phyloP scores from a whole-genome alignment of 2,329 filamentous ascomycete genomes.

The Leptographium flavum region DNA sequence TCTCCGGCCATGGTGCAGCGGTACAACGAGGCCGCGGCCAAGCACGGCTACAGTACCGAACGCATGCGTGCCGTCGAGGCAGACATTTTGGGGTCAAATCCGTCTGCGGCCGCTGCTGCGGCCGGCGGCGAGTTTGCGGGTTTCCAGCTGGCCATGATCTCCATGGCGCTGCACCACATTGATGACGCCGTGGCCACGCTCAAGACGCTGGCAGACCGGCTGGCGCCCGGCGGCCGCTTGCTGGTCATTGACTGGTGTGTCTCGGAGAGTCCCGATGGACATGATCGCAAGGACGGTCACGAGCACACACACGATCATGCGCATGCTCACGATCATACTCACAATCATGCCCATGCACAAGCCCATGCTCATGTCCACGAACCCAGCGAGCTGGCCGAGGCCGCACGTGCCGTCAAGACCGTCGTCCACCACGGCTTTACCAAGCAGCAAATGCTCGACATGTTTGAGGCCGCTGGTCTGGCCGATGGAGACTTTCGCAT shows the following conservation, averaged over 20 bases:
- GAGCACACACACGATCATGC: too few relatives aligned
- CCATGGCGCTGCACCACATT: slow-evolving; percentile 13
- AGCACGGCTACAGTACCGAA: slow-evolving; percentile 2
- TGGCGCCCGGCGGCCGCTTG: slow-evolving; percentile 10
- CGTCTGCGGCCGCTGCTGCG: not conserved
- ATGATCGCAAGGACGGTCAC: not conserved
- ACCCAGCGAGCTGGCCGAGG: not conserved
- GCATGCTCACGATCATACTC: too few relatives aligned
- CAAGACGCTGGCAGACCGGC: slow-evolving; percentile 6
- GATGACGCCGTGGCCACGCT: slow-evolving; percentile 7
- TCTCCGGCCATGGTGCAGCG: slow-evolving; percentile 13
- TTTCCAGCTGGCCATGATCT: slow-evolving; percentile 11
- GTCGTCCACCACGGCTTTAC: slow-evolving; percentile 6
- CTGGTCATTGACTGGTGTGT: slow-evolving; percentile 12
- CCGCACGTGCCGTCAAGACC: not conserved
- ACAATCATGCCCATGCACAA: not conserved
- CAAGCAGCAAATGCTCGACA: slow-evolving; percentile 6
- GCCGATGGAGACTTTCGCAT: not conserved
- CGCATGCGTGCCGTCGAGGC: slow-evolving; percentile 12
- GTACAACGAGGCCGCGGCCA: slow-evolving; percentile 11
- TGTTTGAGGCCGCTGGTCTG: slow-evolving; percentile 7
- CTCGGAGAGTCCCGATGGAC: not conserved
- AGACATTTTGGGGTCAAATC: slow-evolving; percentile 6
- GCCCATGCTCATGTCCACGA: not conserved
- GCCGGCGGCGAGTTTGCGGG: slow-evolving; percentile 7